Base-by-base conservation (phyloP, 2,329 filamentous ascomycete genomes). In the Penicillium sp. region DNA sequence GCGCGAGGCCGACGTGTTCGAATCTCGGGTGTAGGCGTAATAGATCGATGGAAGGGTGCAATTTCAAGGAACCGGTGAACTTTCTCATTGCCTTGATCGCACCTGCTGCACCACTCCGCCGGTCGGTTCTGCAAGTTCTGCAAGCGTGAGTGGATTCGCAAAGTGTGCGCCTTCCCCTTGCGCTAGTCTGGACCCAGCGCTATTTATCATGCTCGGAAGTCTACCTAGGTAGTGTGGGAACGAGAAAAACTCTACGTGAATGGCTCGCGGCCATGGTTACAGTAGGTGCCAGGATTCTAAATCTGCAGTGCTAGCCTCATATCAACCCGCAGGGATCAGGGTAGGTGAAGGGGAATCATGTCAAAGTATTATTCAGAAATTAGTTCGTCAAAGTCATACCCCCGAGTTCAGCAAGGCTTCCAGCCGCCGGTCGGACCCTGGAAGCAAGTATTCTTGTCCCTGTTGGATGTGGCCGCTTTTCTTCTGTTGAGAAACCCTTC, bases 351-450 rank as follows among this genome's bases (percentile, higher is more conserved):
- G 14, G 14, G 14, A 14, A 36, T 26, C 26, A 18, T 11, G 6
- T 13, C 7, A 25, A 18, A 20, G n/a, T 29, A 14, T 20, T 23
- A 4, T 16, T 16, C 18, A 21, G 9, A 23, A 26, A 14, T 35
- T 16, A 37, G 37, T 32, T 49, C 38, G 23, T 64, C 50, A 64
- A 38, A 47, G 56, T 61, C 60, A 65, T 61, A 39, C 27, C 16
- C 38, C 40, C 32, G 35, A 33, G 17, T 68, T 64, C 43, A 72
- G 47, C 17, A 72, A 31, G 7, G 57, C 57, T 34, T 59, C 58
- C 20, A 71, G 46, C 49, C 62, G 68, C 42, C 62, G 51, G 19
- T 60, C 53, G 13, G 54, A 54, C 37, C 52, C 57, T 32, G 60
- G 50, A 13, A 51, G 48, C 36, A 54, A 48, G 36, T 57, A 51